A percentile compares a stretch with the other conserved stretches of the same genome.
These are phyloP conservation scores for Penicillium thymicola DNA, from an alignment of 2,329 filamentous ascomycete genomes.

Conservation along the genomic window DNA sequence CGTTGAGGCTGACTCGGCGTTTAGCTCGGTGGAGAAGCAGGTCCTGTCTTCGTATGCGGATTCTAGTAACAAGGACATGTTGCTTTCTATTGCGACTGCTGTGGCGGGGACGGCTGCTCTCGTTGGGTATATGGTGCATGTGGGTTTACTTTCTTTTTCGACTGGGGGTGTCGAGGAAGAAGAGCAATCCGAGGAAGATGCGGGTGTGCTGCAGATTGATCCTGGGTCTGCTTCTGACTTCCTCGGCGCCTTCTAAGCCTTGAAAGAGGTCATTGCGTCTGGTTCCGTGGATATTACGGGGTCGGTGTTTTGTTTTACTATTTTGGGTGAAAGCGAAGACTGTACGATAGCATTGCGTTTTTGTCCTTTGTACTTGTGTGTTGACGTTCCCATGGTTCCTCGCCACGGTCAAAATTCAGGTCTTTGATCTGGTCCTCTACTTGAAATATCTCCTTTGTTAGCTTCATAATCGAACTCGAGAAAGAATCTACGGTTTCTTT, in stretches of 20 bases:
- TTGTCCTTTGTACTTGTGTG: neutral
- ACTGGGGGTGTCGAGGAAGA: neutral
- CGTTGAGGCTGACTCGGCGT: slow-evolving; percentile 24
- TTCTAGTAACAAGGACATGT: slow-evolving; percentile 33
- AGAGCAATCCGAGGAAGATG: slow-evolving; percentile 14
- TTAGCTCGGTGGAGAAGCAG: slow-evolving; percentile 26
- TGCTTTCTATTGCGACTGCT: slow-evolving; percentile 36
- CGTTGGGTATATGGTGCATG: slow-evolving; percentile 37
- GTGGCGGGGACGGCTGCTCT: slow-evolving; percentile 35
- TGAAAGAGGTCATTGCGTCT: neutral
- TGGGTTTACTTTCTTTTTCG: slow-evolving; percentile 26
- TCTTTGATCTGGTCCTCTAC: neutral
- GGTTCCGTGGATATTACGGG: neutral
- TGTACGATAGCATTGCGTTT: slow-evolving; percentile 10
- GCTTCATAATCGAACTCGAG: neutral
- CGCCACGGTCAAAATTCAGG: neutral
- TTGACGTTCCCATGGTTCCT: neutral
- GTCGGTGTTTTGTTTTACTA: neutral
- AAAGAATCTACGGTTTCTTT: neutral
- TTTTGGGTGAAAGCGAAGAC: slow-evolving; percentile 1
- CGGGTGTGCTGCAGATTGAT: neutral
- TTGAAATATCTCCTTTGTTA: neutral
- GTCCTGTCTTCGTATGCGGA: slow-evolving; percentile 24
- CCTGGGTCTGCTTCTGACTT: slow-evolving; percentile 18
- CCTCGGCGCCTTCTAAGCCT: slow-evolving; percentile 4